phyloP scores from a whole-genome alignment of 2,329 filamentous ascomycete species.

The Dactylellina leptospora region DNA sequence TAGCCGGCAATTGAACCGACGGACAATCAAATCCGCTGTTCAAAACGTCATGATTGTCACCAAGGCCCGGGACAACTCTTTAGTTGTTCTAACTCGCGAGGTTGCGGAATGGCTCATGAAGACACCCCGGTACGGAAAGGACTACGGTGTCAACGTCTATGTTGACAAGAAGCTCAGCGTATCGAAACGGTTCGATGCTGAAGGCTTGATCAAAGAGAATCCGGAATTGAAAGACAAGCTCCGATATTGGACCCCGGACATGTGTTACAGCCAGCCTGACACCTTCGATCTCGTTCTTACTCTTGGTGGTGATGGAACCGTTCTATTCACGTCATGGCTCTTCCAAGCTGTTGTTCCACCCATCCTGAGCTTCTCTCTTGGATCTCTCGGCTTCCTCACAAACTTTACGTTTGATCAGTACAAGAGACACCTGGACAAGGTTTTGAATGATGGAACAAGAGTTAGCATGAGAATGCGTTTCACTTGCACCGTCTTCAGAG shows the following conservation, averaged over 20 bases:
- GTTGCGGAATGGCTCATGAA: conserved; percentile 85
- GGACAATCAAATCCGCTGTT: conserved; percentile 90
- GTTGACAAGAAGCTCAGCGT: conserved; percentile 93
- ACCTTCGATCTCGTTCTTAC: conserved; percentile 94
- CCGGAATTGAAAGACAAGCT: conserved; percentile 82
- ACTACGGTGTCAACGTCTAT: conserved; percentile 94
- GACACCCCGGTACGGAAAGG: conserved; percentile 87
- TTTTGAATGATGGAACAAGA: conserved; percentile 97
- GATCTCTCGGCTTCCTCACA: conserved; percentile 86
- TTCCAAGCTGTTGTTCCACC: conserved; percentile 89
- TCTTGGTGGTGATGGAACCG: conserved; percentile 84
- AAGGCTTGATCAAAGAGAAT: conserved; percentile 76
- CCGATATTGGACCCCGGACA: conserved; percentile 93
- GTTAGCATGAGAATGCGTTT: conserved; percentile 99
- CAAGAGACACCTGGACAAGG: conserved; percentile 81
- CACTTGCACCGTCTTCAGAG: conserved; percentile 93
- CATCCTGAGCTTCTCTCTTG: conserved; percentile 82
- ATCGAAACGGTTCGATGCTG: conserved; percentile 85
- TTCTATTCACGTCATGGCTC: conserved; percentile 89
- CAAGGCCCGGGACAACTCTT: conserved; percentile 92
- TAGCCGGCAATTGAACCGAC: conserved; percentile 89
- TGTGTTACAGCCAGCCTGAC: conserved; percentile 93
- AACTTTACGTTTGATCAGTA: conserved; percentile 88
- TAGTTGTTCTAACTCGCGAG: conserved; percentile 88
- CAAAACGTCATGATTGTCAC: conserved; percentile 98